Evolutionary conservation across 83 land plant genomes (phyloP).

Genomic region (Larix sibirica): DNA sequence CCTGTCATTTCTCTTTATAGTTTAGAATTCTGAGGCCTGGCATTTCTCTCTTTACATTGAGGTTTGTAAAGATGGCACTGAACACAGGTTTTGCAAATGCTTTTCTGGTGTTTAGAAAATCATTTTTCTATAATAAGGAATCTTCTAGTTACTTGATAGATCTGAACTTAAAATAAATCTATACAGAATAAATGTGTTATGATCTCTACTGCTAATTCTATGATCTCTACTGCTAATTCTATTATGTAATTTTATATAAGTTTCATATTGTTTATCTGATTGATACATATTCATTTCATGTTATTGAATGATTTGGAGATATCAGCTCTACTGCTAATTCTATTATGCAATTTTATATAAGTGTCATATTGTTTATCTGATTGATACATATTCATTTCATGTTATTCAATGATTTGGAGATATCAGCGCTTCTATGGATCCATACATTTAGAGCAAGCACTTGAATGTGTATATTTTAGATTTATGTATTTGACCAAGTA

Average conservation of each 20-base stretch:
- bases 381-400: neutral
- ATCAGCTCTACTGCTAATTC: no score
- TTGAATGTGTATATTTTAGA: neutral
- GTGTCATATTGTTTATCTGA: neutral
- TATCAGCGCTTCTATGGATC: no score
- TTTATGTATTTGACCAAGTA: neutral
- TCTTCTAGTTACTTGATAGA: no score
- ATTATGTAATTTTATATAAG: constrained; percentile 5
- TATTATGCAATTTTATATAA: neutral
- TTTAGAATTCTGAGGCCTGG: neutral
- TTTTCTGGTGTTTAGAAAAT: neutral
- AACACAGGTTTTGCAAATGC: neutral
- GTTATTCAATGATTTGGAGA: neutral
- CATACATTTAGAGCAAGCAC: neutral
- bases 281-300: neutral
- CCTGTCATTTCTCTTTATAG: neutral
- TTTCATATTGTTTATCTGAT: neutral
- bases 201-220: no score
- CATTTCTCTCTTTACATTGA: neutral
- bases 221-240: no score
- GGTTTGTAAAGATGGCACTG: neutral
- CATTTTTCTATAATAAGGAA: no score
- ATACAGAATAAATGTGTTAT: no score
- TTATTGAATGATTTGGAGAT: neutral
- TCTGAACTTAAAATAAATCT: no score